A percentile compares a stretch with the other conserved stretches of the same genome.
These are phyloP conservation scores for Xylaria sp. DNA, from an alignment of 2,329 filamentous ascomycete species.

Conservation along the genomic window DNA sequence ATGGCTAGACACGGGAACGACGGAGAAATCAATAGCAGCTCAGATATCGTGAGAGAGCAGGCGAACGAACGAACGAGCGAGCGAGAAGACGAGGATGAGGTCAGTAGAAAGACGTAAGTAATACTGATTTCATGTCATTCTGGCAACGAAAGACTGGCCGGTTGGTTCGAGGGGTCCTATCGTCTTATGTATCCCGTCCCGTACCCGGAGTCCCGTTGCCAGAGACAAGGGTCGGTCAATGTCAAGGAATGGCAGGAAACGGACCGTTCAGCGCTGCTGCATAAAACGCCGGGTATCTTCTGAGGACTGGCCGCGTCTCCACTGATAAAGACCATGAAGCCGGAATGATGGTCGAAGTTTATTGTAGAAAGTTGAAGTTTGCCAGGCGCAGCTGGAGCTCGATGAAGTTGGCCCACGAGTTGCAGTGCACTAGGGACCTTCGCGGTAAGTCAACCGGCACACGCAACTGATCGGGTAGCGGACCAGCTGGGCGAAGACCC, in stretches of 20 bases:
- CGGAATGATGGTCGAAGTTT: not conserved
- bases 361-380: not conserved
- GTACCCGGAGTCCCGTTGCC: not conserved
- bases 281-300: not conserved
- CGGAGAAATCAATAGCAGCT: not conserved
- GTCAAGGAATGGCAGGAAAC: conserved; percentile 10
- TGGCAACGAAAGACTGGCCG: conserved; percentile 7
- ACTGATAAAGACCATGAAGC: not conserved
- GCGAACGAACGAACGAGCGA: not conserved
- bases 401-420: no score
- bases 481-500: not conserved
- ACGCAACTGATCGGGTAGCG: not conserved
- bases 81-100: not conserved
- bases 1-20: not conserved
- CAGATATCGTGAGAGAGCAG: not conserved
- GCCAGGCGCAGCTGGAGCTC: not conserved
- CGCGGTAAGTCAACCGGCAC: not conserved
- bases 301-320: not conserved
- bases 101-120: not conserved
- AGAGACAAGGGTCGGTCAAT: not conserved
- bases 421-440: no score
- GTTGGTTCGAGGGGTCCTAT: not conserved
- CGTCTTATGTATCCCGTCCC: conserved; percentile 1
- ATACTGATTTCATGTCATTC: conserved; percentile 20
- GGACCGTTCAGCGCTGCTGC: not conserved